Evolutionary conservation across 2,329 filamentous ascomycete species (phyloP).

Genomic region (Neonectria ditissima): DNA sequence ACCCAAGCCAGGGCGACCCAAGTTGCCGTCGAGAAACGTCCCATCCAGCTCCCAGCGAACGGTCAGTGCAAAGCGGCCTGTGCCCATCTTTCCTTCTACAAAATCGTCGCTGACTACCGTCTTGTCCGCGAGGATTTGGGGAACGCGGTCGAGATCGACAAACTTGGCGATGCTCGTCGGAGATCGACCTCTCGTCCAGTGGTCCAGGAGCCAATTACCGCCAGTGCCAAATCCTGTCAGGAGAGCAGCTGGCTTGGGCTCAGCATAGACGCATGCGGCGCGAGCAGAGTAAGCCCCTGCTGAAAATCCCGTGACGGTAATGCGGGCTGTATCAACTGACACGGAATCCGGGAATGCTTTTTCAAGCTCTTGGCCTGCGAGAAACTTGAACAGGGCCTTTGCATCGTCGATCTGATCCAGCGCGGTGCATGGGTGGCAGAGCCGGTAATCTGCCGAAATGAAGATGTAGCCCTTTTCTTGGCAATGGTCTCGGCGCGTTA

Average conservation of each 20-base stretch:
- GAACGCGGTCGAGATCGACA: conserved; percentile 11
- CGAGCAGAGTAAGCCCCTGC: conserved; percentile 22
- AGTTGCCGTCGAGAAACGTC: conserved; percentile 18
- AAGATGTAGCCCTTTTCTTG: conserved; percentile 19
- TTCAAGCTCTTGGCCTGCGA: conserved; percentile 6
- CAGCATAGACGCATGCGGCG: conserved; percentile 19
- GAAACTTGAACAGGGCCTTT: conserved; percentile 18
- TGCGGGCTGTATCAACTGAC: conserved; percentile 11
- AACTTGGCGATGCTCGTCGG: conserved; percentile 18
- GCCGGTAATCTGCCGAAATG: conserved; percentile 17
- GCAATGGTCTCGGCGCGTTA: conserved; percentile 1
- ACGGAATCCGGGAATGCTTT: conserved; percentile 3
- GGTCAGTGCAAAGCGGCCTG: conserved; percentile 15
- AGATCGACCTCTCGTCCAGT: conserved; percentile 14
- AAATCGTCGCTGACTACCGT: conserved; percentile 20
- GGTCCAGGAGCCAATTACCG: conserved; percentile 19
- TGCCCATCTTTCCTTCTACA: not conserved
- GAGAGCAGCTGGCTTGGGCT: conserved; percentile 20
- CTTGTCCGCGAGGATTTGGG: conserved; percentile 15
- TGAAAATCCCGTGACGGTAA: conserved; percentile 17
- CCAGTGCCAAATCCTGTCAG: conserved; percentile 15
- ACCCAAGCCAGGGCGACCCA: conserved; percentile 16
- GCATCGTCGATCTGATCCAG: conserved; percentile 25
- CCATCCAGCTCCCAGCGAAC: conserved; percentile 24
- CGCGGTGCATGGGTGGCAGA: conserved; percentile 18